Conservation (phyloP, 805 yeast species). For the Metschnikowia reukaufii region DNA sequence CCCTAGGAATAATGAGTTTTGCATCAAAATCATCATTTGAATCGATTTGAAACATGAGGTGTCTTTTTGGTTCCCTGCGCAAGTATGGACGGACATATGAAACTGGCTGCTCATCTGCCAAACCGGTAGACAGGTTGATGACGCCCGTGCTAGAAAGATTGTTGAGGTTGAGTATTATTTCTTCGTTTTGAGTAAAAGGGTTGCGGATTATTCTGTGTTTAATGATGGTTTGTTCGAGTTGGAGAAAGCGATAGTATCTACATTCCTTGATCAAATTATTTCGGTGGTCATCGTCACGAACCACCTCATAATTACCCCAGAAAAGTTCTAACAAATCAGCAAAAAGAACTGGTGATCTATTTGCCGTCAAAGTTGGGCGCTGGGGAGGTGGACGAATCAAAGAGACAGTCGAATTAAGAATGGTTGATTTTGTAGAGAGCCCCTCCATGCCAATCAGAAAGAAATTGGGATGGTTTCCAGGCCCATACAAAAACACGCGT, state of each 20-base stretch:
- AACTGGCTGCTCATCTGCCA: conserved; percentile 23
- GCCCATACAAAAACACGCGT: conserved; percentile 47
- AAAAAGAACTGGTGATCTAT: conserved; percentile 56
- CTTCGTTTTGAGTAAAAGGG: conserved; percentile 52
- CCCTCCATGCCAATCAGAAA: conserved; percentile 63
- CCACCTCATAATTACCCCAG: conserved; percentile 51
- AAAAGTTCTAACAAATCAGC: conserved; percentile 54
- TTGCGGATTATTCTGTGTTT: conserved; percentile 50
- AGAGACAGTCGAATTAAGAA: conserved; percentile 37
- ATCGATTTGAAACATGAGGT: conserved; percentile 34
- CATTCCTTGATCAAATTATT: conserved; percentile 64
- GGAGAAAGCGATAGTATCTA: conserved; percentile 71
- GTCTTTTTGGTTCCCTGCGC: conserved; percentile 31
- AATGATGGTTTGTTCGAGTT: conserved; percentile 69
- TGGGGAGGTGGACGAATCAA: conserved; percentile 79
- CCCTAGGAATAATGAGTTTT: conserved; percentile 33
- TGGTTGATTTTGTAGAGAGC: conserved; percentile 47
- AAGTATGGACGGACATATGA: conserved; percentile 37
- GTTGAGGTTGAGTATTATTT: conserved; percentile 51
- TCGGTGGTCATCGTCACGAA: conserved; percentile 57
- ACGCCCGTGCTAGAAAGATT: conserved; percentile 47
- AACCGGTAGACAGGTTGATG: conserved; percentile 20
- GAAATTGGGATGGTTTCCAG: conserved; percentile 78
- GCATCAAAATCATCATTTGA: conserved; percentile 28
- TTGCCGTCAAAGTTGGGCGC: conserved; percentile 52